Base-by-base conservation (phyloP, 108 stramenopile species). In the Stephanodiscus triporus region DNA sequence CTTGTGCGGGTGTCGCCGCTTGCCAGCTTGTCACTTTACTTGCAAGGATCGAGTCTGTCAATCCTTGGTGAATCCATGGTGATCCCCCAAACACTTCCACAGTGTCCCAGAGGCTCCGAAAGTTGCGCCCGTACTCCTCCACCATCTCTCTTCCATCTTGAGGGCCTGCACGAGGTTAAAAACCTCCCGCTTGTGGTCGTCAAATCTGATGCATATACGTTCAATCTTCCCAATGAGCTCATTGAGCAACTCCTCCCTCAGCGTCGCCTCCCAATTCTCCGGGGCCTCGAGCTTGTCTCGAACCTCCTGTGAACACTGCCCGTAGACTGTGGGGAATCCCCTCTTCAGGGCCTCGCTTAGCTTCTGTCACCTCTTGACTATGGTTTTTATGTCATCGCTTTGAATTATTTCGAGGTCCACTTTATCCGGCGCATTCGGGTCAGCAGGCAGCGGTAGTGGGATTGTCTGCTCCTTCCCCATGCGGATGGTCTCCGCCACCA, bases 101-200 rank as follows among this genome's bases (percentile, higher is more conserved):
- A n/a, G 51, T 53, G 51, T 53, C 51, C 51, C 51, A 53, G 4
- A 24, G 51, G 9, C 7, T 53, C 19, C 9, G 8, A n/a, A 53
- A 53, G 20, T 53, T 53, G 8, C 24, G 51, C 23, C 6, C 51
- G 23, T 53, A 53, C 20, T 53, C 51, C 5, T 53, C 51, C 51
- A 50, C 49, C 7, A 2, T 50, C 49, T 50, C 20, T 53, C 51
- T 22, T 53, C 51, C 51, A 53, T 38, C 60, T 61, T 61, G 29
- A 61, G 60, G 2, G 36, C 7, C 9, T 61, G 36, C 20, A 61
- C 60, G 4, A 61, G 60, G 20, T 34, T 34, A 17, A 20, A 32
- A 14, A 34, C 32, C 30, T 34, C 58, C 20, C 9, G 58, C 6
- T 59, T 59, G 58, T 59, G 58, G 16, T 59, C 58, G 58, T 59